Evolutionary conservation across 208 protist genomes (phyloP).

Genomic region (Entamoeba nuttalli): DNA sequence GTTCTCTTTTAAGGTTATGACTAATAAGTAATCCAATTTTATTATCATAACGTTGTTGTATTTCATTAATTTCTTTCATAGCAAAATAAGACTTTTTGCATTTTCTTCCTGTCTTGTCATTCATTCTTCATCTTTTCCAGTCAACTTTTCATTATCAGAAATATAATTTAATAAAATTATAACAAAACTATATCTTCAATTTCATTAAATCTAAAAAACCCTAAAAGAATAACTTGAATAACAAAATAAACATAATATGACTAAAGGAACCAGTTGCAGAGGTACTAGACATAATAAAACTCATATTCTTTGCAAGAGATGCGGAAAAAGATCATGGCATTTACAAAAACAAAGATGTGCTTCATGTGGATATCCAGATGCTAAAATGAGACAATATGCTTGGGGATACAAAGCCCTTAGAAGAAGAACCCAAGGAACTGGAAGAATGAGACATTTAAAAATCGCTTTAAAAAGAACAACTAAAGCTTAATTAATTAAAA

Average conservation of each 20-base stretch:
- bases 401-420: constrained; percentile 88
- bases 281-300: constrained; percentile 67
- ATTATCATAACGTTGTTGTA: background rate
- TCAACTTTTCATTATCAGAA: too few species aligned
- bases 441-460: constrained; percentile 87
- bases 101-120: too few species aligned
- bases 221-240: background rate
- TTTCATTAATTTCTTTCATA: background rate
- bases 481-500: background rate
- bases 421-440: constrained; percentile 87
- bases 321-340: constrained; percentile 81
- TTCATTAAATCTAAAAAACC: too few species aligned
- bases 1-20: background rate
- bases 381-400: constrained; percentile 75
- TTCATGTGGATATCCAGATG: constrained; percentile 84
- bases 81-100: background rate
- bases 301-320: constrained; percentile 89
- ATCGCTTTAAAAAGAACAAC: background rate
- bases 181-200: too few species aligned
- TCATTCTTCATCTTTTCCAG: too few species aligned
- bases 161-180: too few species aligned
- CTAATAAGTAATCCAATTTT: background rate
- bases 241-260: constrained; percentile 55
- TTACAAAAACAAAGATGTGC: constrained; percentile 86
- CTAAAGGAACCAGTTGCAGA: constrained; percentile 61